Base-by-base conservation (phyloP, 2,329 filamentous ascomycete species). In the Aspergillus jensenii region DNA sequence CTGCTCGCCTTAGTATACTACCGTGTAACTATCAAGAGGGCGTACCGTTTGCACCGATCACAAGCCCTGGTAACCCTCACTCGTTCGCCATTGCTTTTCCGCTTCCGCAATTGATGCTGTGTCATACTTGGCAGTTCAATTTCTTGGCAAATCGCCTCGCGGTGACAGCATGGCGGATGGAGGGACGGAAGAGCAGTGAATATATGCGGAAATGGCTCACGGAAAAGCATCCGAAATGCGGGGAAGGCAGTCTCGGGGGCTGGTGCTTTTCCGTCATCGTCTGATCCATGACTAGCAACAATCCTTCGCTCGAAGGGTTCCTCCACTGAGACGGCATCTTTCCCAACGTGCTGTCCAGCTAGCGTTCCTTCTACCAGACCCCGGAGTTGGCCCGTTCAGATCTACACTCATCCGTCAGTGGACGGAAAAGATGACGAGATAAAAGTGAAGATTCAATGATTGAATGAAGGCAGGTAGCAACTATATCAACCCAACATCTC, bases 41-140 rank as follows among this genome's bases (percentile, higher is more conserved):
- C 12, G 8, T 71, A 67, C 59, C 55, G 54, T 59, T 66, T 64
- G 52, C 62, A 66, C 43, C 62, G 52, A 55, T 76, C 74, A 64
- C 77, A 79, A 45, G 77, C 77, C 53, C 77, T 68, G 31, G 77
- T 79, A 51, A 79, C 77, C 60, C 76, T 21, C 14, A 58, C 55
- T 43, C 55, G 33, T 19, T 58, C 49, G 11, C 35, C 31, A n/a
- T 35, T 35, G 14, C 44, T 44, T 52, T 43, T 52, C 50, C 40
- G 50, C 40, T 52, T 43, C 39, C 39, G 17, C 23, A 23, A 25
- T 3, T 50, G 48, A 8, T 31, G 27, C 27, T 31, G 27, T 31
- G 27, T 4, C 27, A 31, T 31, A 7, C 27, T 31, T 31, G 27
- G 27, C 27, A 27, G 25, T 27, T 7, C 25, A 7, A 1, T 27